These are phyloP conservation scores for Solanum pimpinellifolium DNA, from an alignment of 257 asterid species.

Conservation along the genomic window DNA sequence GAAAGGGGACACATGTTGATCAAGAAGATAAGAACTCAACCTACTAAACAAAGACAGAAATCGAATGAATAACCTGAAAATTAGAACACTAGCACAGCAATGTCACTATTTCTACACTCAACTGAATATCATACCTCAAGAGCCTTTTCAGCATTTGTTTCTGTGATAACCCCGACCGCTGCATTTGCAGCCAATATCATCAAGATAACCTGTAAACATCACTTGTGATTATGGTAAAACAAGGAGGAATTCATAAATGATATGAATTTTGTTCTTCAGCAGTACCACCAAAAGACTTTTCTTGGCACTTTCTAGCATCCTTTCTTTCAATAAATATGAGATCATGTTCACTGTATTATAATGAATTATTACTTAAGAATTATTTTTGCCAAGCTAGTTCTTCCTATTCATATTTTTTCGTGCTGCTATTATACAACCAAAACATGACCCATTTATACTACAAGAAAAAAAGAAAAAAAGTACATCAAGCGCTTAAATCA, in stretches of 20 bases:
- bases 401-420: background rate
- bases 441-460: background rate
- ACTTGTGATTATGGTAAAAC: background rate
- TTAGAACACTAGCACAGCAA: background rate
- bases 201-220: slow-evolving; percentile 58
- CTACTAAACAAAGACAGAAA: background rate
- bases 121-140: slow-evolving; percentile 63
- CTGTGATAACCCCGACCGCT: slow-evolving; percentile 96
- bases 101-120: background rate
- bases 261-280: background rate
- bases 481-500: background rate
- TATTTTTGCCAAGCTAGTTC: background rate
- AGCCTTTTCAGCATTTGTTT: slow-evolving; percentile 98
- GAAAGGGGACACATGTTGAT: background rate
- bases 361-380: background rate
- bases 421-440: background rate
- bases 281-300: background rate
- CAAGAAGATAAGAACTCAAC: background rate
- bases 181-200: slow-evolving; percentile 99
- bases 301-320: background rate
- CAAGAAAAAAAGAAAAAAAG: background rate
- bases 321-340: background rate
- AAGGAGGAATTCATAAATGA: background rate
- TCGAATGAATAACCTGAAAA: background rate
- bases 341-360: background rate